A percentile compares a stretch with the other conserved stretches of the same genome.
phyloP scores from a whole-genome alignment of 1,284 basidiomycete genomes.

The Hymenochaete sp. region DNA sequence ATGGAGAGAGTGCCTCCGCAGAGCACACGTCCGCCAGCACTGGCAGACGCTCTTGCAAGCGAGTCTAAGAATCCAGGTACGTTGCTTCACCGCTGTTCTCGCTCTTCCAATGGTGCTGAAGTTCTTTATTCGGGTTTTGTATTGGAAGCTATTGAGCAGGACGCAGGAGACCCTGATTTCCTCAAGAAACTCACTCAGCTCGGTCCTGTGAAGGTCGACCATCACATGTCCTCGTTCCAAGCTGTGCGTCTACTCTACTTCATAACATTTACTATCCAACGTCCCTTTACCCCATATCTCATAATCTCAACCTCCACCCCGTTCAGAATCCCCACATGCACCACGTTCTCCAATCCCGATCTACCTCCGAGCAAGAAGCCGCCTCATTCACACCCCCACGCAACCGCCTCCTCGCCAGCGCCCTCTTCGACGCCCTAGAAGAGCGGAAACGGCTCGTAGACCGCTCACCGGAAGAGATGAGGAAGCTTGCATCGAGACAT shows the following conservation, averaged over 20 bases:
- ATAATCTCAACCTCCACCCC: neutral
- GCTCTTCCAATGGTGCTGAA: neutral
- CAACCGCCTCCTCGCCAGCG: slow-evolving; percentile 49
- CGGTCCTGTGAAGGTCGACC: slow-evolving; percentile 68
- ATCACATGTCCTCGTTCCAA: slow-evolving; percentile 47
- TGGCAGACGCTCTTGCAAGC: slow-evolving; percentile 33
- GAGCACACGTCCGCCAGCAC: slow-evolving; percentile 9
- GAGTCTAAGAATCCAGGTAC: slow-evolving; percentile 47
- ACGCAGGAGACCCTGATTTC: slow-evolving; percentile 71
- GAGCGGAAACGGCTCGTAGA: slow-evolving; percentile 48
- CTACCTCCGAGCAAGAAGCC: slow-evolving; percentile 39
- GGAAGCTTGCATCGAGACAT: slow-evolving; percentile 45
- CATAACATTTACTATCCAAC: neutral
- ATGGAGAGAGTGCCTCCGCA: slow-evolving; percentile 25
- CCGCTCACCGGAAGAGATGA: slow-evolving; percentile 35
- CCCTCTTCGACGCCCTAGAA: slow-evolving; percentile 57
- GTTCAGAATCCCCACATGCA: slow-evolving; percentile 26
- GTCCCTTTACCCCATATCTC: neutral
- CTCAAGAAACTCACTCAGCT: slow-evolving; percentile 60
- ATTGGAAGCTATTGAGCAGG: slow-evolving; percentile 54
- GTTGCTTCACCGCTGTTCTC: too few relatives aligned
- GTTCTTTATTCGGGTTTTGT: too few relatives aligned
- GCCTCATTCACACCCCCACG: slow-evolving; percentile 27
- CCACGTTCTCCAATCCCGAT: slow-evolving; percentile 42
- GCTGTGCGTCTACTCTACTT: slow-evolving; percentile 36